phyloP scores from a whole-genome alignment of 768 basidiomycete genomes.

The Neoboletus subvelutipes region DNA sequence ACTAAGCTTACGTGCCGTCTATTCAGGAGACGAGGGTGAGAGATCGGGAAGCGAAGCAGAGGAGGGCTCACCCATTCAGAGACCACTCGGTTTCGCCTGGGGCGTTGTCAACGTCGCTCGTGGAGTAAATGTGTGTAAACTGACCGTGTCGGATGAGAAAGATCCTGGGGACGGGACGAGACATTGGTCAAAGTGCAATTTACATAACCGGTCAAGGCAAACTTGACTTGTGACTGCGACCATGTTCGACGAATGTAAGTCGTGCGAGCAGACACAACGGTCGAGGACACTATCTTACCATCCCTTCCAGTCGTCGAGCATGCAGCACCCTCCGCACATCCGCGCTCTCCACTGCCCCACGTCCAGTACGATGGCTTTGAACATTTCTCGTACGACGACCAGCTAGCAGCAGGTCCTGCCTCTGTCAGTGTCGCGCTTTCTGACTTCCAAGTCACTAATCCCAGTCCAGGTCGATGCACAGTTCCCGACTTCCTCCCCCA shows the following conservation, averaged over 20 bases:
- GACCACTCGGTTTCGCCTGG: conserved; percentile 95
- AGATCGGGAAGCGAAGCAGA: background rate
- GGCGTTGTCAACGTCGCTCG: background rate
- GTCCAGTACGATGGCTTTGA: conserved; percentile 91
- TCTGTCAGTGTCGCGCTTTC: conserved; percentile 10
- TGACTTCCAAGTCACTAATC: conserved; percentile 8
- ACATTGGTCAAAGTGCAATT: conserved; percentile 13
- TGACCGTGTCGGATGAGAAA: conserved; percentile 80
- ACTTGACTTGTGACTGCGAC: conserved; percentile 13
- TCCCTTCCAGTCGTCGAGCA: conserved; percentile 78
- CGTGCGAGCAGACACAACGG: background rate
- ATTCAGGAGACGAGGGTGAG: conserved; percentile 8
- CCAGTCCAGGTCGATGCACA: conserved; percentile 31
- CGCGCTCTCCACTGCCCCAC: conserved; percentile 46
- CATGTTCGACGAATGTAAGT: conserved; percentile 72
- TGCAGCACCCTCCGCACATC: conserved; percentile 48
- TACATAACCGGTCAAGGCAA: conserved; percentile 2
- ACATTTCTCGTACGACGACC: conserved; percentile 55
- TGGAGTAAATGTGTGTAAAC: background rate
- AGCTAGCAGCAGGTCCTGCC: conserved; percentile 40
- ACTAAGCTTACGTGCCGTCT: conserved; percentile 59
- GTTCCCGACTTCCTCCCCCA: conserved; percentile 32
- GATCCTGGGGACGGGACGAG: conserved; percentile 66
- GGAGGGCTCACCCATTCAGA: conserved; percentile 61
- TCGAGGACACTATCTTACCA: background rate